Evolutionary conservation across 371 early-diverging fungal genomes (phyloP), one percentile per base, ranked within the genome.

Genomic region (Catenaria anguillulae): DNA sequence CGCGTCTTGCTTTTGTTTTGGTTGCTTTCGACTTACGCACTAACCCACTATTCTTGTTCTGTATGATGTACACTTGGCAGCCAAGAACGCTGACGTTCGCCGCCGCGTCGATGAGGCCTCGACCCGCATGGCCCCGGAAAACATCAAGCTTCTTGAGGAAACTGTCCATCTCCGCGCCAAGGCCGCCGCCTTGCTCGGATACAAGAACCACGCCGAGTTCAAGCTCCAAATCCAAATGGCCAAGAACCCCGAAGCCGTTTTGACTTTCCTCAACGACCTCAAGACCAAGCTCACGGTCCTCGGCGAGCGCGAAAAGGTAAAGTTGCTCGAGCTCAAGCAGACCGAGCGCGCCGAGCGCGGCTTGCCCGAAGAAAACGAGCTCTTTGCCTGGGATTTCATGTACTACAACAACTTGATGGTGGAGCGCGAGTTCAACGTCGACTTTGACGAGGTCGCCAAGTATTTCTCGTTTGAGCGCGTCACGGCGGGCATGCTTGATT

Each of bases 151-250:
- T 54, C 65, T 80, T 23, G 80, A 79, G 61, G 74, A 77, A 61
- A 77, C 76, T 58, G 26, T 43, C 36, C 12, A n/a, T 4, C 33
- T 60, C 33, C 60, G 60, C n/a, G 46, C 31, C 34, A 33, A 60
- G 35, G 48, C 46, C 52, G 65, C 56, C 29, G 61, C 75, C 67
- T 68, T 92, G 58, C 67, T 90, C 35, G 90, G 89, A 0, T 91
- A 85, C 73, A 68, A 72, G 61, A 79, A 74, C 37, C 89, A 90
- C 70, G 87, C 88, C 17, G 81, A 75, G 29, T 90, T 72, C 67
- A 74, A 77, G 17, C 73, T 91, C 17, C 88, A 90, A 65, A 75
- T 80, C 50, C 85, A 84, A 70, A 91, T 92, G 92, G 92, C 93
- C 60, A 88, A 91, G 71, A 70, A 69, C 3, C 82, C 85, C 2